These are phyloP conservation scores for Penicillium subrubescens DNA, from an alignment of 495 filamentous ascomycete genomes.

Conservation along the genomic window DNA sequence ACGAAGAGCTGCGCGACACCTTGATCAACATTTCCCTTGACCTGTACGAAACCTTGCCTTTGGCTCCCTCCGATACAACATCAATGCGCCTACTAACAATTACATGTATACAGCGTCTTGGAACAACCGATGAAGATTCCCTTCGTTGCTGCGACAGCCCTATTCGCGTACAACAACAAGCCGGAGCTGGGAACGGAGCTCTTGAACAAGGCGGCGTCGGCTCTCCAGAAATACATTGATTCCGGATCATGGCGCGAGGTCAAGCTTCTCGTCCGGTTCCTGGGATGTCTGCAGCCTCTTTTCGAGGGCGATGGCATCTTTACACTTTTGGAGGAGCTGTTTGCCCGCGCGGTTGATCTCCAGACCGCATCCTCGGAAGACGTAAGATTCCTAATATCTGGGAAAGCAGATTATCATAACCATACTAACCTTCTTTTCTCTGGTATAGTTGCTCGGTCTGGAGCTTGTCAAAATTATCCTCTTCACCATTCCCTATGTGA, in stretches of 20 bases:
- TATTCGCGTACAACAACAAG: constrained; percentile 73
- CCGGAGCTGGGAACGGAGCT: constrained; percentile 70
- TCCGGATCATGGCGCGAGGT: constrained; percentile 83
- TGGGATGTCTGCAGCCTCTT: constrained; percentile 77
- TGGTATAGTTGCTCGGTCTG: constrained; percentile 59
- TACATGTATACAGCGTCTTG: constrained; percentile 46
- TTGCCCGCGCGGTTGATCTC: constrained; percentile 79
- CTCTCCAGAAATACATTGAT: constrained; percentile 62
- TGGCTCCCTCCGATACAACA: neutral
- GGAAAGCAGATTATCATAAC: neutral
- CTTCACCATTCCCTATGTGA: constrained; percentile 87
- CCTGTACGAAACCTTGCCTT: constrained; percentile 55
- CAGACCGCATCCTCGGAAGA: constrained; percentile 91
- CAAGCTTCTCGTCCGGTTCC: constrained; percentile 85
- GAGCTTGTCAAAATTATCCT: constrained; percentile 96
- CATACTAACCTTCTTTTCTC: constrained; percentile 22
- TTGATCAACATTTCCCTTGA: constrained; percentile 74
- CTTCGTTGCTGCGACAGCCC: constrained; percentile 79
- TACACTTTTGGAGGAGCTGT: constrained; percentile 79
- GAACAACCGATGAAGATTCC: constrained; percentile 98
- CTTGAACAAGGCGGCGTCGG: constrained; percentile 58
- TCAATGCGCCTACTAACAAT: constrained; percentile 16
- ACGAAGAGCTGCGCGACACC: constrained; percentile 67
- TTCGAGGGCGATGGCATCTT: constrained; percentile 88
- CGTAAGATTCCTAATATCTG: constrained; percentile 51